These are phyloP conservation scores for Ogataea methylovora DNA, from an alignment of 805 yeast species.

Conservation along the genomic window DNA sequence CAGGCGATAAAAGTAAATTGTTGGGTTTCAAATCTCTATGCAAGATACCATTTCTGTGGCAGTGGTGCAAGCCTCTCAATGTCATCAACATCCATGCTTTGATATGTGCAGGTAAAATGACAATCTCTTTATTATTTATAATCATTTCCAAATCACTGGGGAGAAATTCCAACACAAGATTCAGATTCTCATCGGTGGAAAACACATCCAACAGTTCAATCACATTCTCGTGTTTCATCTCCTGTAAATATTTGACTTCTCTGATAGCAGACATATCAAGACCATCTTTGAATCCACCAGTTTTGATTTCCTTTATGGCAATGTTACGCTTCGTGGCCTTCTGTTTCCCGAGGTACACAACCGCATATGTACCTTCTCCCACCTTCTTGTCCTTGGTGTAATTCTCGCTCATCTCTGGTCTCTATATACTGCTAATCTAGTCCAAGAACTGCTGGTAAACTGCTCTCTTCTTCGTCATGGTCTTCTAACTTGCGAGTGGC, in stretches of 20 bases:
- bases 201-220: slow-evolving; percentile 88
- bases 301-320: slow-evolving; percentile 93
- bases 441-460: too few species aligned
- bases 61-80: slow-evolving; percentile 87
- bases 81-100: slow-evolving; percentile 95
- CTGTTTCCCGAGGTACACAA: slow-evolving; percentile 80
- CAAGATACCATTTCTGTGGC: slow-evolving; percentile 83
- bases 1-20: slow-evolving; percentile 78
- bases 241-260: slow-evolving; percentile 85
- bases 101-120: slow-evolving; percentile 80
- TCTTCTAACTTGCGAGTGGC: too few species aligned
- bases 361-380: slow-evolving; percentile 99
- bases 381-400: slow-evolving; percentile 66
- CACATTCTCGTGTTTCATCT: slow-evolving; percentile 68
- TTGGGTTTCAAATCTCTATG: slow-evolving; percentile 95
- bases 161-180: slow-evolving; percentile 84
- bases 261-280: slow-evolving; percentile 96
- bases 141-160: slow-evolving; percentile 90
- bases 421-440: too few species aligned
- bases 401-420: slow-evolving; percentile 13
- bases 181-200: slow-evolving; percentile 55
- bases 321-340: slow-evolving; percentile 47
- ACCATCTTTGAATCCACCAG: slow-evolving; percentile 92
- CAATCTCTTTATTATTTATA: slow-evolving; percentile 67
- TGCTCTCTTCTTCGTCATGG: too few species aligned